Percentiles rank a stretch among this genome's conserved stretches.
Evolutionary conservation across 305 asterid species (phyloP).

Genomic region (Euphrasia arctica): DNA sequence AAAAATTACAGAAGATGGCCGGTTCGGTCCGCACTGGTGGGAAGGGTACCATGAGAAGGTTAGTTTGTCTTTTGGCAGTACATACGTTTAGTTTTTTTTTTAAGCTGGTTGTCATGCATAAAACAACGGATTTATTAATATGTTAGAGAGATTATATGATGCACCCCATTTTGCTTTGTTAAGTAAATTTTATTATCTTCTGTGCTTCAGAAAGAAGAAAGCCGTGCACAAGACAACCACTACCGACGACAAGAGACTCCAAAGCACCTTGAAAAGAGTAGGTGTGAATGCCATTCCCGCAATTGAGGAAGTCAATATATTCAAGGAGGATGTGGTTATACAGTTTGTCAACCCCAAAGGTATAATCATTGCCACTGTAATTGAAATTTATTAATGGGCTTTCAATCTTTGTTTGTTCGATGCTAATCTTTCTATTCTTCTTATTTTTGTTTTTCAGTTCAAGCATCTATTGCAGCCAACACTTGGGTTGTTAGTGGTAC

Average conservation of each 20-base stretch:
- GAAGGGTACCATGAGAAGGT: constrained; percentile 85
- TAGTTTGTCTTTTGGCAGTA: background rate
- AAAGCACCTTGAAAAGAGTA: constrained; percentile 78
- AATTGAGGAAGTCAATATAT: constrained; percentile 79
- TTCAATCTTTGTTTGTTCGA: background rate
- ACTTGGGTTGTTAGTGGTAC: constrained; percentile 89
- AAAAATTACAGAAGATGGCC: constrained; percentile 77
- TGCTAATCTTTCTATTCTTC: background rate
- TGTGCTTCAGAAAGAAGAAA: constrained; percentile 66
- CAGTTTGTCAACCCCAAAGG: constrained; percentile 80
- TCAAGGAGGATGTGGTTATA: constrained; percentile 84
- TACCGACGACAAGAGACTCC: constrained; percentile 81
- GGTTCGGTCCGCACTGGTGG: constrained; percentile 87
- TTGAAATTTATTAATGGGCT: background rate
- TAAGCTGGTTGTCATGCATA: constrained; percentile 3
- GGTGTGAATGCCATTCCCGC: constrained; percentile 83
- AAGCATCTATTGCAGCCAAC: constrained; percentile 85
- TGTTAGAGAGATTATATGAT: background rate
- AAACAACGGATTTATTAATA: background rate
- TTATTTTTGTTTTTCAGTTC: constrained; percentile 40
- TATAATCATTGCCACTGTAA: constrained; percentile 17
- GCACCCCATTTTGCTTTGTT: background rate
- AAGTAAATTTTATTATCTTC: constrained; percentile 3
- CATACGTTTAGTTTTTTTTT: background rate
- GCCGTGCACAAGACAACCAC: constrained; percentile 83